Percentiles rank a stretch among this genome's conserved stretches.
Evolutionary conservation across 768 basidiomycete species (phyloP).

Genomic region (Leccinum rimulosum): DNA sequence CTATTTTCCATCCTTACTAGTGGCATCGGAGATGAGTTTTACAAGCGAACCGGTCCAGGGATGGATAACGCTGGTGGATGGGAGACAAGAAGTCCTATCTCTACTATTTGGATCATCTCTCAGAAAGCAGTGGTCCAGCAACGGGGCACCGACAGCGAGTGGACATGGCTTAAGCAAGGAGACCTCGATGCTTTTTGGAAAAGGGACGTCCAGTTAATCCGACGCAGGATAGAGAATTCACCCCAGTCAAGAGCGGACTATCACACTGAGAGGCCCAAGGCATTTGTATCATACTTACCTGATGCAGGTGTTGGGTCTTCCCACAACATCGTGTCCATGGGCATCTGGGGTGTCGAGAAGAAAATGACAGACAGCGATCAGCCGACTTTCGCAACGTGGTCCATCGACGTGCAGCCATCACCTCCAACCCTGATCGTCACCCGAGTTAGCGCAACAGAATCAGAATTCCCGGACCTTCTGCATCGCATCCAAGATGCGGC

Average conservation of each 20-base stretch:
- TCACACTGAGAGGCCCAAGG: conserved; percentile 11
- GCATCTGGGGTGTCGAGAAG: conserved; percentile 22
- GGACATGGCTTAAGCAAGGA: conserved; percentile 34
- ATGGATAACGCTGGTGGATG: conserved; percentile 39
- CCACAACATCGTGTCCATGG: conserved; percentile 11
- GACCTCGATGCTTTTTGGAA: conserved; percentile 39
- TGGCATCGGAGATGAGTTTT: conserved; percentile 49
- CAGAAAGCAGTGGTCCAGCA: conserved; percentile 1
- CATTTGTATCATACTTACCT: conserved; percentile 42
- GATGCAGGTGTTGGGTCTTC: conserved; percentile 44
- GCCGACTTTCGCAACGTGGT: conserved; percentile 43
- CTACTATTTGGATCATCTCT: conserved; percentile 41
- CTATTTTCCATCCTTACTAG: conserved; percentile 51
- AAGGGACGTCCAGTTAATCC: conserved; percentile 39
- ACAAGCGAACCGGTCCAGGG: conserved; percentile 39
- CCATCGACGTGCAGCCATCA: conserved; percentile 34
- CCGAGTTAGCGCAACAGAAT: conserved; percentile 34
- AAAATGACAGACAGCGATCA: not conserved
- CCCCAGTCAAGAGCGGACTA: conserved; percentile 6
- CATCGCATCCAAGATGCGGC: conserved; percentile 36
- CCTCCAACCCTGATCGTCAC: conserved; percentile 43
- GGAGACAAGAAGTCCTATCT: conserved; percentile 36
- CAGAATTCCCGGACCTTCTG: conserved; percentile 37
- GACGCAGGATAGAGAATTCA: conserved; percentile 26
- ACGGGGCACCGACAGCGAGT: conserved; percentile 5